Conservation (phyloP, 192 early-diverging fungal species). For the Rhizophagus sp. region DNA sequence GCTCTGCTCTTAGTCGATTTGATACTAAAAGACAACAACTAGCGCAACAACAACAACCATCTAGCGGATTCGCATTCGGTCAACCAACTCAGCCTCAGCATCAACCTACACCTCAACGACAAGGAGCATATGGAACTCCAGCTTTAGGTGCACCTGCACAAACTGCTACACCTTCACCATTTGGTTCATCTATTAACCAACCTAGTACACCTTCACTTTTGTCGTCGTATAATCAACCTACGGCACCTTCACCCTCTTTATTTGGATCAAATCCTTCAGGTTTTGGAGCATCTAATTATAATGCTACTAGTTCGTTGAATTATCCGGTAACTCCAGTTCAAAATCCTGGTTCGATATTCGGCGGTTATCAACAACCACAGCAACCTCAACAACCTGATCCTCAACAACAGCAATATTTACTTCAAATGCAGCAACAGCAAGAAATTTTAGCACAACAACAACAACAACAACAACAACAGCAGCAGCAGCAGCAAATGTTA, state of each 20-base stretch:
- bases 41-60: neutral
- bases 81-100: slow-evolving; percentile 2
- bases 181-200: neutral
- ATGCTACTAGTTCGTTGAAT: neutral
- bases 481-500: slow-evolving; percentile 2
- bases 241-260: neutral
- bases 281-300: neutral
- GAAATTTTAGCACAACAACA: neutral
- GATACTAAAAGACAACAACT: slow-evolving; percentile 14
- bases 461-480: neutral
- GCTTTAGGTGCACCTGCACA: neutral
- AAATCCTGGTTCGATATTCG: neutral
- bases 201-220: neutral
- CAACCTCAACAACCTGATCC: neutral
- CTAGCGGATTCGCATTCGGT: neutral
- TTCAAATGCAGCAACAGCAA: neutral
- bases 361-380: neutral
- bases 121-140: neutral
- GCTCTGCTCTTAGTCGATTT: neutral
- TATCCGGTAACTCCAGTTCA: neutral
- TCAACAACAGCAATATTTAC: neutral
- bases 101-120: neutral
- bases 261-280: neutral
- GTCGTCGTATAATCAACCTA: neutral
- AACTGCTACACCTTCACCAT: neutral